Evolutionary conservation across 2,329 filamentous ascomycete genomes (phyloP).

Genomic region (Venturia aucupariae): DNA sequence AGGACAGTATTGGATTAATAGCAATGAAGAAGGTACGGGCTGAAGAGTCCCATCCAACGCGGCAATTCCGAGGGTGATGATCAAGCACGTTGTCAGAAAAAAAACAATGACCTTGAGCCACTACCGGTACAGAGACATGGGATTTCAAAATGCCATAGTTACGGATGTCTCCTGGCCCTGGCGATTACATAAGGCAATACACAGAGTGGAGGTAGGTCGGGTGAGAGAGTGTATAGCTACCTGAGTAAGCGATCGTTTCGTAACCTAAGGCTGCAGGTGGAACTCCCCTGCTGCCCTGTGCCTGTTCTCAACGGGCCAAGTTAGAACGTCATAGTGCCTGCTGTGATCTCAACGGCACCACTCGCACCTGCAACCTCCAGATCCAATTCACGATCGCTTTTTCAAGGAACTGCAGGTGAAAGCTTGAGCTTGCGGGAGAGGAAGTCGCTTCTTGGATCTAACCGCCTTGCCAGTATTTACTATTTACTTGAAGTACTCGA

Average conservation of each 20-base stretch:
- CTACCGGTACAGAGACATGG: background rate
- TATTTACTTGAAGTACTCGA: background rate
- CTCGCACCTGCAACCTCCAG: background rate
- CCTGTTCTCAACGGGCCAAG: no score
- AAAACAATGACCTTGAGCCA: background rate
- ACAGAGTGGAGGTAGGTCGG: no score
- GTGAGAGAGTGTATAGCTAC: no score
- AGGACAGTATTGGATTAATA: background rate
- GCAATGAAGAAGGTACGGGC: conserved; percentile 4
- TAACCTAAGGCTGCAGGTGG: no score
- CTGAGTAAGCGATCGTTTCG: background rate
- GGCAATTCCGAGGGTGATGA: background rate
- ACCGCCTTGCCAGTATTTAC: no score
- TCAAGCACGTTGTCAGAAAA: background rate
- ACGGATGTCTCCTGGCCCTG: background rate
- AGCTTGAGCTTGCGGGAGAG: no score
- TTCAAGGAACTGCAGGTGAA: no score
- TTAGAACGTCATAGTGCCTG: background rate
- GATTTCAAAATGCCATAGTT: background rate
- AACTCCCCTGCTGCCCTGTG: no score
- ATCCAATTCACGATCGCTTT: background rate
- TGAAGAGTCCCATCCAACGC: background rate
- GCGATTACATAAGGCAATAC: no score
- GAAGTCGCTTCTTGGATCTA: background rate
- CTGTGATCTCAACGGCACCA: background rate